phyloP scores from a whole-genome alignment of 2,329 filamentous ascomycete species.

The Ophiostoma australiae region DNA sequence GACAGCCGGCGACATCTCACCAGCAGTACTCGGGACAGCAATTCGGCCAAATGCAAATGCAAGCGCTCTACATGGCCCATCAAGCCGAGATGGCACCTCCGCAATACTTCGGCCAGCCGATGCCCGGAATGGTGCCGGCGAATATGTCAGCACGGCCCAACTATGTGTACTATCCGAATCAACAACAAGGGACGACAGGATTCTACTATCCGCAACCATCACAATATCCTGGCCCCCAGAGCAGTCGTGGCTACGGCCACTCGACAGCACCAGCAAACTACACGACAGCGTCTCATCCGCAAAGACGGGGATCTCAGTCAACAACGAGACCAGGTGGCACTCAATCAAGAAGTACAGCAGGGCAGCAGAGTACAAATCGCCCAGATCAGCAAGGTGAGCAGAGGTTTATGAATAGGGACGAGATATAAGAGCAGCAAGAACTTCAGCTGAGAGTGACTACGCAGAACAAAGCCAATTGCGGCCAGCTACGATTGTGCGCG shows the following conservation, averaged over 20 bases:
- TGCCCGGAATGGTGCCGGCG: neutral
- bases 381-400: neutral
- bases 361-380: neutral
- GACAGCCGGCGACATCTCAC: neutral
- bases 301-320: neutral
- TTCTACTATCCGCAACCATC: neutral
- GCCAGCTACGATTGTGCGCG: constrained; percentile 38
- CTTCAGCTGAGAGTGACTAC: neutral
- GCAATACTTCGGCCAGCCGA: neutral
- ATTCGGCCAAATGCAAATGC: neutral
- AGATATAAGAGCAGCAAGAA: neutral
- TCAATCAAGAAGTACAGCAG: neutral
- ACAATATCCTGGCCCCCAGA: neutral
- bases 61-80: neutral
- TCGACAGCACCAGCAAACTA: neutral
- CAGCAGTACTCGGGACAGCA: neutral
- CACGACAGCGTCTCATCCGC: neutral
- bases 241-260: neutral
- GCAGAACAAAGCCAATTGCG: neutral
- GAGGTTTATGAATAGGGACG: too few species aligned
- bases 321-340: neutral
- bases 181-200: neutral
- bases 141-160: neutral
- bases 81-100: neutral
- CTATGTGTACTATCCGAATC: constrained; percentile 5